Evolutionary conservation across 2,329 filamentous ascomycete genomes (phyloP), one percentile per base, ranked within the genome.

Genomic region (Talaromyces funiculosus): DNA sequence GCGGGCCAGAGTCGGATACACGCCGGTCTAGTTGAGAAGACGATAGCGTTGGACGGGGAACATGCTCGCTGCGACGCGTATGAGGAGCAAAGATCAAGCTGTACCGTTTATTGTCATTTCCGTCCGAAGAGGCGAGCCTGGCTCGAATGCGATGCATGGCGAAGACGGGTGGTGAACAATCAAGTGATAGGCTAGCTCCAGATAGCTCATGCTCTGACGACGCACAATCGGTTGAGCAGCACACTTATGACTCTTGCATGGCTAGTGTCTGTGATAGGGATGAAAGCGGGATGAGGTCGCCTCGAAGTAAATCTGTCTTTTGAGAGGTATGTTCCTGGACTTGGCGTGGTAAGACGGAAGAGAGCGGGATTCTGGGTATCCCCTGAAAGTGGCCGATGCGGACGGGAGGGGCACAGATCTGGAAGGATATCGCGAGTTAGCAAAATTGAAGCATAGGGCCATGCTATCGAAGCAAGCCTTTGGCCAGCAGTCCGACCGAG

Each of bases 141-240:
- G 75, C 66, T 55, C 70, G 71, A 70, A 73, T 74, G 72, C 73
- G 75, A 73, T 74, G 71, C 73, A 76, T 76, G 66, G 65, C 68
- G 69, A 65, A 65, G 60, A 37, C 47, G 57, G 26, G 37, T 38
- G 37, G n/a, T 45, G 37, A 33, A 16, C 18, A 43, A 42, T 53
- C n/a, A 35, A 37, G 53, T 49, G 35, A 43, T 31, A 40, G n/a
- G 37, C 14, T 45, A 9, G 24, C 51, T 54, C 35, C 43, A 35
- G 54, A 57, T 33, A 24, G 53, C 53, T 62, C 61, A 62, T 62
- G 60, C 56, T 55, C 49, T 29, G 35, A 22, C 45, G 56, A 59
- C 43, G 35, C 45, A 59, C 33, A 33, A 38, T 53, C 57, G 57
- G 38, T 53, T 59, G 57, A 53, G 47, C 57, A 59, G 56, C 40